Evolutionary conservation across 768 basidiomycete species (phyloP).

Genomic region (Termitomyces sp.): DNA sequence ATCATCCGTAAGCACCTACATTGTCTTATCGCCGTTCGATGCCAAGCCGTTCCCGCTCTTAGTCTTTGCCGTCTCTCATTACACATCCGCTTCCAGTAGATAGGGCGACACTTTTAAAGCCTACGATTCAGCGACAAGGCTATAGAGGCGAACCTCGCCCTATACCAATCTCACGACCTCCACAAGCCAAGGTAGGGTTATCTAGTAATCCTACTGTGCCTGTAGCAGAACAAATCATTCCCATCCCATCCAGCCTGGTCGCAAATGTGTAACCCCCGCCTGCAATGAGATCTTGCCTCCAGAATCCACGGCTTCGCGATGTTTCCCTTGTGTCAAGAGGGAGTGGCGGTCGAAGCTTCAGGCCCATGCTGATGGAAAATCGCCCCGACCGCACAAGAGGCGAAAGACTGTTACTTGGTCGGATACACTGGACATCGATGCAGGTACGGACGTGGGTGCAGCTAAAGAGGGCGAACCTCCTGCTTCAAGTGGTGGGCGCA

Average conservation of each 20-base stretch:
- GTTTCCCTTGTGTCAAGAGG: constrained; percentile 11
- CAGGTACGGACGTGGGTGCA: not conserved
- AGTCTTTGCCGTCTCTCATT: not conserved
- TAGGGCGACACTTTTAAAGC: no score
- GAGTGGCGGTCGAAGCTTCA: constrained; percentile 13
- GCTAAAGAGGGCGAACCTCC: not conserved
- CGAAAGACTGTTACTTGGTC: constrained; percentile 31
- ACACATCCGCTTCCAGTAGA: not conserved
- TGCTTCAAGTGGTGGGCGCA: not conserved
- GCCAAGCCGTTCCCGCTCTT: not conserved
- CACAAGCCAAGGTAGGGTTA: not conserved
- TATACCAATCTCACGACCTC: no score
- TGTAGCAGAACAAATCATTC: not conserved
- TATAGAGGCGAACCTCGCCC: no score
- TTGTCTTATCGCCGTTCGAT: not conserved
- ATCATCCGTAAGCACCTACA: not conserved
- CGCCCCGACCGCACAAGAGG: not conserved
- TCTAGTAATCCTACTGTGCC: not conserved
- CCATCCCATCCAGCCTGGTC: not conserved
- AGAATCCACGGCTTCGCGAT: constrained; percentile 8
- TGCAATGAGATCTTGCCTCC: constrained; percentile 6
- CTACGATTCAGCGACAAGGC: not conserved
- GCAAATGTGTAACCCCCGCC: constrained; percentile 8
- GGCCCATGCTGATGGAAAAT: not conserved
- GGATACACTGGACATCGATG: constrained; percentile 15